phyloP scores from a whole-genome alignment of 2,329 filamentous ascomycete genomes.

The Paracorniculantispora psalliotae region DNA sequence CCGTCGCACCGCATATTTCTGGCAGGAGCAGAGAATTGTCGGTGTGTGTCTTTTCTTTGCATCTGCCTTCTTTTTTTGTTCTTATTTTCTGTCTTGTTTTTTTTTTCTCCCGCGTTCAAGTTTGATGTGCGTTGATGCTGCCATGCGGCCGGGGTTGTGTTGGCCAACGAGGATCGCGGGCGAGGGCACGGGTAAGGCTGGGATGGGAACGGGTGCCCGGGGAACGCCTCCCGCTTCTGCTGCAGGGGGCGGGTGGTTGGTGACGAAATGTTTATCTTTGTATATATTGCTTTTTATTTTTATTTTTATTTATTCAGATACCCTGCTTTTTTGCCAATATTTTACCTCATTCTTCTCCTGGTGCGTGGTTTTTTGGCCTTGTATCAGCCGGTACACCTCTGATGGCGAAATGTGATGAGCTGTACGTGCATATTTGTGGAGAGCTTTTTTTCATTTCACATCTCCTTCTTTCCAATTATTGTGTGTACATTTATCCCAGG shows the following conservation, averaged over 20 bases:
- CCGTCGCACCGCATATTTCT: background rate
- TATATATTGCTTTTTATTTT: background rate
- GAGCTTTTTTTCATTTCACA: too few relatives aligned
- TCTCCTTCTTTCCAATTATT: too few relatives aligned
- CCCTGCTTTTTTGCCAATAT: background rate
- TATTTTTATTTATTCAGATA: background rate
- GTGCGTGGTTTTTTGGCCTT: background rate
- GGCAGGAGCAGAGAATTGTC: background rate
- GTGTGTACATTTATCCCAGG: too few relatives aligned
- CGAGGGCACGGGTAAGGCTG: background rate
- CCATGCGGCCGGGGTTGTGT: background rate
- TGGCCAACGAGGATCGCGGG: background rate
- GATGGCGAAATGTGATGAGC: too few relatives aligned
- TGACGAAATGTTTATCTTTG: background rate
- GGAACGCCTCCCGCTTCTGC: background rate
- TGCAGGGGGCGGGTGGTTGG: too few relatives aligned
- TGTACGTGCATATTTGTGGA: too few relatives aligned
- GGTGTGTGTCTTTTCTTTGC: background rate
- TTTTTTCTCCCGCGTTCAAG: background rate
- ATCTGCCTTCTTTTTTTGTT: background rate
- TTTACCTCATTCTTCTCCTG: background rate
- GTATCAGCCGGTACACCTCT: background rate
- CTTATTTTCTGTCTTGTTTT: background rate
- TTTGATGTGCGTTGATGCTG: too few relatives aligned
- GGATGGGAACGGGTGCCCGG: background rate